phyloP scores from a whole-genome alignment of 2,329 filamentous ascomycete species.

The Davidsoniella australis region DNA sequence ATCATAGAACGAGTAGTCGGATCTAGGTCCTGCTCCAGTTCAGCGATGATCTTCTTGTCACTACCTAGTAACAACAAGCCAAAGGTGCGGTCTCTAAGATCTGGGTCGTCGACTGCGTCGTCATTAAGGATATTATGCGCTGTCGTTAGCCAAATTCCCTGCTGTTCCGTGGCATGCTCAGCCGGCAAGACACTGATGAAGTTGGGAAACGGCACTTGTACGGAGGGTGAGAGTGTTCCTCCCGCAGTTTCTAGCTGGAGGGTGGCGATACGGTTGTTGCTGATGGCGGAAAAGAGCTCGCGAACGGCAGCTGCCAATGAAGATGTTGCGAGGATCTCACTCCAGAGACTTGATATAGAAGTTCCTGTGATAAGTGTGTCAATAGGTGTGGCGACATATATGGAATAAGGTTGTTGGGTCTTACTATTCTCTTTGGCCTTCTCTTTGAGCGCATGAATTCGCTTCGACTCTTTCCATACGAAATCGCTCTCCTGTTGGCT shows the following conservation, averaged over 20 bases:
- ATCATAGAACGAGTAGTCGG: slow-evolving; percentile 62
- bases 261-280: slow-evolving; percentile 71
- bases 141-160: slow-evolving; percentile 73
- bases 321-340: slow-evolving; percentile 51
- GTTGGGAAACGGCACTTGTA: slow-evolving; percentile 47
- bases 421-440: slow-evolving; percentile 54
- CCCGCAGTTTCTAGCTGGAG: slow-evolving; percentile 52
- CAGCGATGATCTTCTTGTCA: slow-evolving; percentile 53
- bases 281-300: slow-evolving; percentile 66
- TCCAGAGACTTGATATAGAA: slow-evolving; percentile 52
- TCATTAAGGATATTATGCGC: slow-evolving; percentile 56
- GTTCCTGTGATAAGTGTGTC: slow-evolving; percentile 23
- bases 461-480: slow-evolving; percentile 78
- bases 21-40: slow-evolving; percentile 65
- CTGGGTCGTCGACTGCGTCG: slow-evolving; percentile 47
- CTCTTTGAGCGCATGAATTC: slow-evolving; percentile 64
- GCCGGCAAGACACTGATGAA: slow-evolving; percentile 59
- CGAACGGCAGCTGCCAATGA: slow-evolving; percentile 69
- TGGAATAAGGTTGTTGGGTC: slow-evolving; percentile 15
- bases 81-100: slow-evolving; percentile 69
- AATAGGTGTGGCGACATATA: not conserved
- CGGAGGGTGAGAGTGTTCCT: slow-evolving; percentile 41
- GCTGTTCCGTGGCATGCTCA: slow-evolving; percentile 49
- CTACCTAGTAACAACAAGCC: slow-evolving; percentile 72
- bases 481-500: slow-evolving; percentile 82